Evolutionary conservation across 352 stramenopile genomes (phyloP).

Genomic region (Phytophthora podocarpi): DNA sequence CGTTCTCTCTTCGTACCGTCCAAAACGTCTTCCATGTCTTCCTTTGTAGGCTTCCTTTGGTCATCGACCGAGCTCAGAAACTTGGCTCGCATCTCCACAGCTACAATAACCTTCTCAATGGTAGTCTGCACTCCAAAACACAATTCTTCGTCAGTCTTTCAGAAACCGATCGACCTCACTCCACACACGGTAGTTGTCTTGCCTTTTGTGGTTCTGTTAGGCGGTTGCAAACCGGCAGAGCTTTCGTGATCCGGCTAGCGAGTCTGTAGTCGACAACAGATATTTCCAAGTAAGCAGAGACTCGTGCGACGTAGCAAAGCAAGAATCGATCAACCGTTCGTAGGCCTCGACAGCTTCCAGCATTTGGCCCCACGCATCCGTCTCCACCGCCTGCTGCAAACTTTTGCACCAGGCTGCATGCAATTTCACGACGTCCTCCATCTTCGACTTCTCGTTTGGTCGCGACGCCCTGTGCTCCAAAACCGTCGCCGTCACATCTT

Average conservation of each 20-base stretch:
- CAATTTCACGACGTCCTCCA: constrained; percentile 56
- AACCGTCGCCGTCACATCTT: constrained; percentile 9
- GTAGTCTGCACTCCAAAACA: constrained; percentile 15
- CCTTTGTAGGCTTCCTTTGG: constrained; percentile 59
- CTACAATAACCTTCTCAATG: constrained; percentile 47
- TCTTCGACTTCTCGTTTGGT: constrained; percentile 13
- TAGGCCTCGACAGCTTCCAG: constrained; percentile 82
- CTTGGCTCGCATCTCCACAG: constrained; percentile 59
- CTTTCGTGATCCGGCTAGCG: constrained; percentile 39
- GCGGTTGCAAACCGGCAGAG: constrained; percentile 44
- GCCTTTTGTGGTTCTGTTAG: constrained; percentile 51
- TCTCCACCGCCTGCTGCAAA: constrained; percentile 64
- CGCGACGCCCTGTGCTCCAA: constrained; percentile 14
- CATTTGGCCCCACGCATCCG: constrained; percentile 71
- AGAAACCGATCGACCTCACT: too few relatives aligned
- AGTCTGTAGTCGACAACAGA: constrained; percentile 32
- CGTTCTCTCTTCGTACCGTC: constrained; percentile 42
- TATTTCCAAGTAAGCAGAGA: not conserved
- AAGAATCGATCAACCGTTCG: constrained; percentile 45
- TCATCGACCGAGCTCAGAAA: constrained; percentile 64
- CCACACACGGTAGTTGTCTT: too few relatives aligned
- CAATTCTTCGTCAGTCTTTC: not conserved
- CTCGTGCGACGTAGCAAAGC: not conserved
- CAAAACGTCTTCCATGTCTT: constrained; percentile 71
- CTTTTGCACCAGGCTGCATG: constrained; percentile 61